Evolutionary conservation across 176 grass and related monocot genomes (phyloP).

Genomic region (Rhynchospora pubera): DNA sequence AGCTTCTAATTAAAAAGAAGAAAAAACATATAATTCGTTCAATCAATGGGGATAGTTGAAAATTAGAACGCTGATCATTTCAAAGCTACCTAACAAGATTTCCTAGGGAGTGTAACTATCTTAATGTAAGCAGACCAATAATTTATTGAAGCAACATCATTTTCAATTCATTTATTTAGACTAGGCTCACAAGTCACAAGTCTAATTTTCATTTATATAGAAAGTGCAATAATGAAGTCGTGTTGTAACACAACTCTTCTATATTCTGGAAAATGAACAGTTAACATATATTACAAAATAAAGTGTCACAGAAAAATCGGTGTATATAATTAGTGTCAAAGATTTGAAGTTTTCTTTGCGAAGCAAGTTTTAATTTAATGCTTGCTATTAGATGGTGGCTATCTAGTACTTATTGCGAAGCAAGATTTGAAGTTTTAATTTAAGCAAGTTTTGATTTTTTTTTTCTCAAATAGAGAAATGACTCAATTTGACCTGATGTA

Average conservation of each 20-base stretch:
- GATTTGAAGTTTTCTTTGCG: neutral
- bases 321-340: neutral
- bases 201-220: too few species aligned
- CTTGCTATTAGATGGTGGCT: too few species aligned
- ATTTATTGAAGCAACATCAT: neutral
- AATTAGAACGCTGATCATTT: neutral
- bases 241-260: neutral
- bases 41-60: neutral
- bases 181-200: too few species aligned
- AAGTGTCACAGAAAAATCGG: neutral
- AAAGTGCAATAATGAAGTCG: neutral
- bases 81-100: neutral
- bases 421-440: too few species aligned
- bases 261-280: neutral
- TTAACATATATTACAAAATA: neutral
- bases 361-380: too few species aligned
- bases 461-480: neutral
- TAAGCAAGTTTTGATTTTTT: too few species aligned
- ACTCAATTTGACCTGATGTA: neutral
- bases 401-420: too few species aligned
- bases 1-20: neutral
- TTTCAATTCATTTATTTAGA: too few species aligned
- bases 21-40: neutral
- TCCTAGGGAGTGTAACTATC: neutral
- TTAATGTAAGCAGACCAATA: neutral